Base-by-base conservation (phyloP, 306 rosid genomes). In the Medicago arabica region DNA sequence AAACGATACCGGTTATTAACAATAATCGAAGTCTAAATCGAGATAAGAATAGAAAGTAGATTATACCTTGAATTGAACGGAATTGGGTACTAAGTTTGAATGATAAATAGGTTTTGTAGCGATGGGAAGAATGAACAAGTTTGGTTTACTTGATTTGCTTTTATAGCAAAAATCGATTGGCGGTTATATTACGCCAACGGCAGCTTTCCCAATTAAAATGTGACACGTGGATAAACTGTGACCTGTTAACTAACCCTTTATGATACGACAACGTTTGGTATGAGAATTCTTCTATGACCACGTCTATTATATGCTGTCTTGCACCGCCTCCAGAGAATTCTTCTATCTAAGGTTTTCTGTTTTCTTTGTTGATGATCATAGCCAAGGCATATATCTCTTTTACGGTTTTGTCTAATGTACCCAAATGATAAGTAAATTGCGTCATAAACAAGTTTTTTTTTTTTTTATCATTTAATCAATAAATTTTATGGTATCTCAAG, bases 161-260 rank as follows among this genome's bases (percentile, higher is more conserved):
- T 51, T 71, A 78, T 78, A 78, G 13, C 67, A 0, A 50, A 39
- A 50, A 62, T 49, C 4, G n/a, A 1, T 9, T 28, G 1, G 47
- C 4, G 67, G 25, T 8, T 70, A 16, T 71, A 47, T 61, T 15
- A 38, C 9, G 47, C 66, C 47, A 61, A 38, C 58, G 77, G 23
- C 12, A 71, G 2, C 9, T 70, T 8, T 0, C 4, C 36, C 38
- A 70, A 61, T 70, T 7, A 8, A 0, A 1, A 21, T 17, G 72
- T 11, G 72, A 78, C 77, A 4, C 77, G 82, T 78, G 82, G 72
- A 50, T 1, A 34, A 34, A 34, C 38, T 5, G 7, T 34, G 38
- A 34, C 38, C 7, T 34, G 38, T 34, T 34, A 34, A 28, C 31
- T 34, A 34, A 34, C 38, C 38, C 38, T 34, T 34, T 34, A 34